A percentile compares a stretch with the other conserved stretches of the same genome.
phyloP scores from a whole-genome alignment of 1,139 yeast species.

The Geotrichum macrosporum region DNA sequence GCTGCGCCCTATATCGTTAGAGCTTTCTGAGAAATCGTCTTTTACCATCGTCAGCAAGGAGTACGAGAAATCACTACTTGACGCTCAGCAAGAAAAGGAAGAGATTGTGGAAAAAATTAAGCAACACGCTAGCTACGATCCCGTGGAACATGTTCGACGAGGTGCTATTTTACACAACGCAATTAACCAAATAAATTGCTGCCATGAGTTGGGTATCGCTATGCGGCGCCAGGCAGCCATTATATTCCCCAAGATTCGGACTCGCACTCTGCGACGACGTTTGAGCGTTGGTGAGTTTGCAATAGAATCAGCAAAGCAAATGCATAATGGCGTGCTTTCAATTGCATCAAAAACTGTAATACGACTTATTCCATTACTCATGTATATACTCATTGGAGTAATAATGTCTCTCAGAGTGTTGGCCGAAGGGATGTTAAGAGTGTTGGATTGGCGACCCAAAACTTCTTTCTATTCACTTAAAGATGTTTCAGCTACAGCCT shows the following conservation, averaged over 20 bases:
- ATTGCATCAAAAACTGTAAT: constrained; percentile 21
- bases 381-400: constrained; percentile 24
- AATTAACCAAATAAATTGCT: constrained; percentile 37
- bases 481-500: constrained; percentile 58
- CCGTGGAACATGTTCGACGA: constrained; percentile 9
- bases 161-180: constrained; percentile 27
- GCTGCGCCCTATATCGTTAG: constrained; percentile 63
- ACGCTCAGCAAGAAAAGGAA: constrained; percentile 23
- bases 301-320: constrained; percentile 30
- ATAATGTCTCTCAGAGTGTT: constrained; percentile 28
- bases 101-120: constrained; percentile 26
- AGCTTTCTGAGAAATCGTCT: constrained; percentile 44
- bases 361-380: constrained; percentile 8
- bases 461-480: constrained; percentile 37
- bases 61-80: constrained; percentile 34
- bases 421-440: constrained; percentile 38
- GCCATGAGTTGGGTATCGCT: constrained; percentile 34
- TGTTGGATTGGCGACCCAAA: constrained; percentile 40
- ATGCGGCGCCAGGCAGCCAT: constrained; percentile 32
- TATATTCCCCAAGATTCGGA: constrained; percentile 32
- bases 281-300: constrained; percentile 30
- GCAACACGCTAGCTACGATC: constrained; percentile 23
- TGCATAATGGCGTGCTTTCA: constrained; percentile 24
- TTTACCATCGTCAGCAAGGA: constrained; percentile 32
- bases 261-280: constrained; percentile 23